Evolutionary conservation across 345 rosid genomes (phyloP).

Genomic region (Cochlearia excelsa): DNA sequence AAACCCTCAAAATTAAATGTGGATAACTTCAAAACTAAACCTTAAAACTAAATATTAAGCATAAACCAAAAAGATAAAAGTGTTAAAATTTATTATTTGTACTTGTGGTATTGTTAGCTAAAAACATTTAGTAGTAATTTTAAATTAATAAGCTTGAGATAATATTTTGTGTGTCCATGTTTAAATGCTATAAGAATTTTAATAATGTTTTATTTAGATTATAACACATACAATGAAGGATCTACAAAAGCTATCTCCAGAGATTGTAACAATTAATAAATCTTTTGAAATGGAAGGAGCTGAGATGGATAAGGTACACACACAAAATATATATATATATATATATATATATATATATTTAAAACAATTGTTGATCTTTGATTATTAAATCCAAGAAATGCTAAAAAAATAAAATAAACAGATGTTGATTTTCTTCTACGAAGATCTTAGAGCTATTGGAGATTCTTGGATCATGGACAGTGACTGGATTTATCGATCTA

Average conservation of each 20-base stretch:
- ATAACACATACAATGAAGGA: slow-evolving; percentile 60
- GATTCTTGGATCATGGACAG: slow-evolving; percentile 60
- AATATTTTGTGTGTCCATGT: too few relatives aligned
- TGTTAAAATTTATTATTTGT: too few relatives aligned
- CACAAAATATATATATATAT: too few relatives aligned
- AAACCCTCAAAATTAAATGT: too few relatives aligned
- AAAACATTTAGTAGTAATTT: too few relatives aligned
- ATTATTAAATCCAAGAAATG: slow-evolving; percentile 38
- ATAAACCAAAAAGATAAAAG: too few relatives aligned
- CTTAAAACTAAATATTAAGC: too few relatives aligned
- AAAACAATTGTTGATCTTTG: slow-evolving; percentile 31
- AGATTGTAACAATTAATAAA: slow-evolving; percentile 44
- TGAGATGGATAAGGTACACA: slow-evolving; percentile 42
- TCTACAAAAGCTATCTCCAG: slow-evolving; percentile 60
- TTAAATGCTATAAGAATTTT: background rate
- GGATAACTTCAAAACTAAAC: too few relatives aligned
- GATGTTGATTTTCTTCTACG: slow-evolving; percentile 56
- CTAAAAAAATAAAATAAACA: slow-evolving; percentile 33
- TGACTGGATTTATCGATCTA: slow-evolving; percentile 51
- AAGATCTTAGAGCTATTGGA: slow-evolving; percentile 56
- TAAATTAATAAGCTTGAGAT: too few relatives aligned
- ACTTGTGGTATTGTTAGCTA: too few relatives aligned
- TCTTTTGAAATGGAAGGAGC: slow-evolving; percentile 48
- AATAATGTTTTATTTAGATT: slow-evolving; percentile 39
- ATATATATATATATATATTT: too few relatives aligned